Evolutionary conservation across 257 asterid species (phyloP), one percentile per base, ranked within the genome.

Genomic region (Marsdenia floribunda): DNA sequence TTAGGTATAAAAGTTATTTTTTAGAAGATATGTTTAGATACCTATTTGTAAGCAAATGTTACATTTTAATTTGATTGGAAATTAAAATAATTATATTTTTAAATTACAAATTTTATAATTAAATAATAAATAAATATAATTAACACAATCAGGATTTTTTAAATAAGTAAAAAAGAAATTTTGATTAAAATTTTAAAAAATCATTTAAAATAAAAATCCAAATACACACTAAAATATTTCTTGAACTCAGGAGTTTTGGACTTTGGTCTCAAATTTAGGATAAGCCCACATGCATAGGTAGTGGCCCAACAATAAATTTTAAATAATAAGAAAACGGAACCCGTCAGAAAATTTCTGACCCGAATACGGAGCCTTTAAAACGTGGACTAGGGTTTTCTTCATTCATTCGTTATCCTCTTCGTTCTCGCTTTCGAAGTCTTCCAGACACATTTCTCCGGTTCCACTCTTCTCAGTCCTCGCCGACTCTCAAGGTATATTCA

Each of bases 381-480:
- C 71, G 18, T 66, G 18, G 33, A 38, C 33, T 66, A 66, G 71
- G 71, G 71, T 66, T 66, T 65, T 66, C 71, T 65, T 66, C 52
- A 19, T 66, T 66, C 71, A 66, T 38, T 66, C 16, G 50, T 38
- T 66, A 66, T 66, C 71, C 40, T 60, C 40, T 60, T 11, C 37
- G 50, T 15, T 50, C 70, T 47, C 12, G 42, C 69, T 38, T 38
- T n/a, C 16, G 44, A 38, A 66, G 71, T 66, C 71, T 37, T 7
- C 10, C 24, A 55, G 13, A 5, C 29, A 0, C 52, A 4, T 66
- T 15, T 21, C 22, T 38, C 29, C 52, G 18, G 29, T 66, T 11
- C 47, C 29, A 19, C 33, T 66, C 6, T 38, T 66, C 52, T 66
- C 52, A 4, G 50, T 66, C 15, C 29, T 21, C 29, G 52, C 71